Base-by-base conservation (phyloP, 352 stramenopile species). In the Phytophthora ramorum region DNA sequence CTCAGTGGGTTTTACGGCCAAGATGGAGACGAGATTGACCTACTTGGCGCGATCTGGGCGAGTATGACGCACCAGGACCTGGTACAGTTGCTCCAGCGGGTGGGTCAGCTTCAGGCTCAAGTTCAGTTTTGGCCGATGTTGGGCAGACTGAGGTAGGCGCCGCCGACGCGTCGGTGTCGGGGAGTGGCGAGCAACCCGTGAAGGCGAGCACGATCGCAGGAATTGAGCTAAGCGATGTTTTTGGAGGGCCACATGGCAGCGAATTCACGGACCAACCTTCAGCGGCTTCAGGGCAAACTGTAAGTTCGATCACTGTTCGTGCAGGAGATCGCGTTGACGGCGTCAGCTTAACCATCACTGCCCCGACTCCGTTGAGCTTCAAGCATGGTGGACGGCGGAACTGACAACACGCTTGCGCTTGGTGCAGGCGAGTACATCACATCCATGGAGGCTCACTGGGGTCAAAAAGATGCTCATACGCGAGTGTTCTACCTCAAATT, bases 401-500 rank as follows among this genome's bases (percentile, higher is more conserved):
- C 48, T 6, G 75, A 61, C 2, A 49, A 56, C 35, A 72, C 64
- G 24, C 55, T 83, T 8, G 64, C 68, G 53, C 58, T 83, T 8
- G 57, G 59, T 10, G 46, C 55, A 6, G 68, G 58, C 4, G 75
- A 83, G 65, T 76, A 76, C 43, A 57, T 80, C 60, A 66, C 45
- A 55, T 73, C 71, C 22, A 63, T 79, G 38, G 71, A 83, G 62
- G 34, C 65, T 10, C 75, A 83, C 60, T 75, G 68, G 64, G 75
- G 41, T 16, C 61, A 73, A 71, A 60, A 78, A 6, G 44, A 55
- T 52, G 43, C 56, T 34, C 44, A 38, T 28, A 83, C 75, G 24
- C 69, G 75, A 28, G 69, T 79, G 20, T 83, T 78, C 55, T 80
- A 77, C 55, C 35, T 79, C 45, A 71, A 67, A 22, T 66, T 66